Conservation (phyloP, 1,284 basidiomycete species). For the Abortiporus biennis region DNA sequence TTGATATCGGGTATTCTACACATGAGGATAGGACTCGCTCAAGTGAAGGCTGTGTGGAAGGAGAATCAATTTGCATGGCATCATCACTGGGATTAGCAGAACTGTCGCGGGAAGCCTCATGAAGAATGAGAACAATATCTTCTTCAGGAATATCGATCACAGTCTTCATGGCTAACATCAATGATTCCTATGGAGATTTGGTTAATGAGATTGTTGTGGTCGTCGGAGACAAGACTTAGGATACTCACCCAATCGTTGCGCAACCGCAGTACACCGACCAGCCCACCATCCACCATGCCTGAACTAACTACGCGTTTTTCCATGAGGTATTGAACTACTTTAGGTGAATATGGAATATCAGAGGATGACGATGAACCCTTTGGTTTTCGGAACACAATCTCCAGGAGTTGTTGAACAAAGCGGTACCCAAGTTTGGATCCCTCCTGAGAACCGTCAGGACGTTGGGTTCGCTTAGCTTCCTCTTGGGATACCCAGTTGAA, state of each 20-base stretch:
- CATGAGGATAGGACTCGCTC: conserved; percentile 43
- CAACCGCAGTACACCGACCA: conserved; percentile 43
- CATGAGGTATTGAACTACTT: conserved; percentile 50
- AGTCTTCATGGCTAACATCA: conserved; percentile 42
- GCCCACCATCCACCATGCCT: conserved; percentile 52
- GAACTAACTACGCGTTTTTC: conserved; percentile 46
- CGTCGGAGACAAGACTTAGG: background rate
- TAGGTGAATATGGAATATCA: conserved; percentile 36
- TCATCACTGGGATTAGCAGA: conserved; percentile 20
- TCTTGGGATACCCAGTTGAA: conserved; percentile 40
- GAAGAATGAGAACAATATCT: conserved; percentile 49
- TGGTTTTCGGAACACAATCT: conserved; percentile 37
- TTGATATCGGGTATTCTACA: conserved; percentile 47
- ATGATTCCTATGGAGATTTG: conserved; percentile 38
- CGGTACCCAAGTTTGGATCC: conserved; percentile 30
- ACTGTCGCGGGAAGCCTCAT: conserved; percentile 30
- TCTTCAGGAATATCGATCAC: conserved; percentile 59
- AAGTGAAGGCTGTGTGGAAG: conserved; percentile 34
- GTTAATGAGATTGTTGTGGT: no score
- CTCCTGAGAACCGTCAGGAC: background rate
- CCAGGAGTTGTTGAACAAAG: conserved; percentile 53
- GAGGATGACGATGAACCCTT: conserved; percentile 10
- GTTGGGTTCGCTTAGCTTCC: conserved; percentile 11
- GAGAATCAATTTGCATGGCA: conserved; percentile 54
- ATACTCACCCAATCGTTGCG: conserved; percentile 66